These are phyloP conservation scores for Ophiorrhiza pumila DNA, from an alignment of 257 asterid genomes.

Conservation along the genomic window DNA sequence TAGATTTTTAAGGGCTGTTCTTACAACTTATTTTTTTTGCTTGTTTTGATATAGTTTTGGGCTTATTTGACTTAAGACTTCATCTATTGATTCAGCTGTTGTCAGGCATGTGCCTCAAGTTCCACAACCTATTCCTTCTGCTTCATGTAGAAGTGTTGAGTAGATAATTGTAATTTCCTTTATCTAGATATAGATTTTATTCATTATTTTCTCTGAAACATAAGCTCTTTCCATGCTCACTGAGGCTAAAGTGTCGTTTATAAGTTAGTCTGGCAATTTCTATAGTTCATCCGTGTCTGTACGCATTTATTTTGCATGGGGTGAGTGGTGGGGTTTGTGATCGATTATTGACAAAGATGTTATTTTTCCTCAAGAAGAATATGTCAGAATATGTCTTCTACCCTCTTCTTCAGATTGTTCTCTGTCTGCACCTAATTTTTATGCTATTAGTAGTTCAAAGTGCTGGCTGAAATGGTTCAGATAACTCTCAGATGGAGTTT, in stretches of 20 bases:
- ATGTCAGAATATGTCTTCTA: too few relatives aligned
- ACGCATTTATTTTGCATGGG: neutral
- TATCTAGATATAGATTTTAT: neutral
- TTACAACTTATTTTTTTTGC: too few relatives aligned
- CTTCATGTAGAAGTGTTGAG: conserved; percentile 40
- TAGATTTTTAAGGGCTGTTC: too few relatives aligned
- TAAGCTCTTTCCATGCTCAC: neutral
- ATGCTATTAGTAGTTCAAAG: conserved; percentile 37
- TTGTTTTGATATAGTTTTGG: too few relatives aligned
- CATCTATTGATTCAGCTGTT: conserved; percentile 31
- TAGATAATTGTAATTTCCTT: conserved; percentile 1
- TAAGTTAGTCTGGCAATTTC: neutral
- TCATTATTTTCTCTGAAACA: neutral
- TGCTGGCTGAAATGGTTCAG: conserved; percentile 49
- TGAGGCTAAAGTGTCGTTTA: neutral
- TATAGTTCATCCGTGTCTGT: neutral
- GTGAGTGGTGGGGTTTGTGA: too few relatives aligned
- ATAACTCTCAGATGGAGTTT: conserved; percentile 68
- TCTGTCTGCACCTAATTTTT: neutral
- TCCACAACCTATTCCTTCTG: conserved; percentile 48
- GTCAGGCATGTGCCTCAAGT: conserved; percentile 43
- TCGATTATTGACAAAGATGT: too few relatives aligned
- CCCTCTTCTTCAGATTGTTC: too few relatives aligned
- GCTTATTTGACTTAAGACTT: too few relatives aligned
- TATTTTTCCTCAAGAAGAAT: too few relatives aligned